Conservation (phyloP, 2,329 filamentous ascomycete genomes). For the Fusarium pininemorale region DNA sequence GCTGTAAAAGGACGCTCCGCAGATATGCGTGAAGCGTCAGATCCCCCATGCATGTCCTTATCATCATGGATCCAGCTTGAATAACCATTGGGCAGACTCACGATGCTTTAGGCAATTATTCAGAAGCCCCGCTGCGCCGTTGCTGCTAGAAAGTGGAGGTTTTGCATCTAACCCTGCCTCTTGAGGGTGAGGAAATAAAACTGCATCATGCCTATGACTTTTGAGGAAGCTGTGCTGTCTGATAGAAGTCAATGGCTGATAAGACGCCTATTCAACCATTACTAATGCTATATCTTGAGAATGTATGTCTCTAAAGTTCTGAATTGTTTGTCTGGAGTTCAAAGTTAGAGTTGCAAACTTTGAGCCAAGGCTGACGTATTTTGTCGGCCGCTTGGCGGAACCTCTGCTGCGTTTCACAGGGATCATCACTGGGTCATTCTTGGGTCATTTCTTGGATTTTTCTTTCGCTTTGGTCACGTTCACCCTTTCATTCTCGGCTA, state of each 20-base stretch:
- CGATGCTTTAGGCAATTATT: constrained; percentile 22
- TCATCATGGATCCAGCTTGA: constrained; percentile 31
- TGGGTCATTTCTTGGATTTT: constrained; percentile 21
- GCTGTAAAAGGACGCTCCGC: constrained; percentile 36
- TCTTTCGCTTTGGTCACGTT: constrained; percentile 18
- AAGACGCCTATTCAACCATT: background rate
- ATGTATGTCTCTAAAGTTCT: background rate
- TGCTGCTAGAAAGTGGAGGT: constrained; percentile 22
- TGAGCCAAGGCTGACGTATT: constrained; percentile 24
- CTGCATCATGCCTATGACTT: background rate
- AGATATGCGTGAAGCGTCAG: constrained; percentile 37
- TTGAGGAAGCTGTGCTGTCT: background rate
- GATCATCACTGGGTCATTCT: constrained; percentile 25
- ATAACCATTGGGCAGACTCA: constrained; percentile 21
- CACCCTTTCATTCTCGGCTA: constrained; percentile 14
- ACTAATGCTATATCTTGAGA: background rate
- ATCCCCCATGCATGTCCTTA: constrained; percentile 44
- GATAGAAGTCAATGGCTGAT: constrained; percentile 1
- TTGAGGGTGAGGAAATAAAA: constrained; percentile 17
- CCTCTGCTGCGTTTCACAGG: constrained; percentile 1
- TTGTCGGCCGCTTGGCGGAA: constrained; percentile 21
- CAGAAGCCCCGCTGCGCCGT: constrained; percentile 2
- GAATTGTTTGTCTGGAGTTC: background rate
- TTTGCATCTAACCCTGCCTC: constrained; percentile 8
- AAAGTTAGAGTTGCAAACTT: background rate